Evolutionary conservation across 192 early-diverging fungal genomes (phyloP), one percentile per base, ranked within the genome.

Genomic region (Coemansia sp.): DNA sequence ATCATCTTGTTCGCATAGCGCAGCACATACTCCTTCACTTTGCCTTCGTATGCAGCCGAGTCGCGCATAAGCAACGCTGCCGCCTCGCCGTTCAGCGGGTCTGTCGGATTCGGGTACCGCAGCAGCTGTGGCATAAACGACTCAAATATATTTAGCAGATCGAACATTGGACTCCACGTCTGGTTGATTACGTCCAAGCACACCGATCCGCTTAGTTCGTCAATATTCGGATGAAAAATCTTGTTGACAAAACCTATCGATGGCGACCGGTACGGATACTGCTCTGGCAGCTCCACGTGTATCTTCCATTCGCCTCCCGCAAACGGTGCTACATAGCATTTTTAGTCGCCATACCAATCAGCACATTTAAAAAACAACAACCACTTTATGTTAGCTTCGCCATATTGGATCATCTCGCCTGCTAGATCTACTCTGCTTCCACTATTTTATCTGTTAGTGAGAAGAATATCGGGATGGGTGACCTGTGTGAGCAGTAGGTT

Each of bases 151-250:
- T 99, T 99, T 68, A 97, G 89, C 93, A 99, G 92, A 60, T 99
- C 96, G 85, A 97, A 99, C 96, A 99, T 98, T 54, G 97, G 97
- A 61, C 90, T 93, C 97, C 97, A 99, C 9, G 96, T 97, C 73
- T 99, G 97, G 79, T 99, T 99, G 78, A 99, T 99, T 21, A 99
- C 97, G 77, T 99, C 97, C 67, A 99, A 82, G 73, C 97, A 99
- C 26, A 99, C 97, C 1, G 96, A 97, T 23, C 97, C 97, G 71
- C 94, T 96, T 85, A 96, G 84, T 76, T 99, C 97, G 81, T 99
- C 97, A 56, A 99, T 99, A 78, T 99, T 99, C 14, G 97, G 97
- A 68, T 99, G 97, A 77, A 96, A 99, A 63, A 98, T 98, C 77
- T 91, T 96, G 88, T 99, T 99, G 85, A 93, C 92, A 72, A 99